phyloP scores from a whole-genome alignment of 495 filamentous ascomycete species.

The Aspergillus bridgeri region DNA sequence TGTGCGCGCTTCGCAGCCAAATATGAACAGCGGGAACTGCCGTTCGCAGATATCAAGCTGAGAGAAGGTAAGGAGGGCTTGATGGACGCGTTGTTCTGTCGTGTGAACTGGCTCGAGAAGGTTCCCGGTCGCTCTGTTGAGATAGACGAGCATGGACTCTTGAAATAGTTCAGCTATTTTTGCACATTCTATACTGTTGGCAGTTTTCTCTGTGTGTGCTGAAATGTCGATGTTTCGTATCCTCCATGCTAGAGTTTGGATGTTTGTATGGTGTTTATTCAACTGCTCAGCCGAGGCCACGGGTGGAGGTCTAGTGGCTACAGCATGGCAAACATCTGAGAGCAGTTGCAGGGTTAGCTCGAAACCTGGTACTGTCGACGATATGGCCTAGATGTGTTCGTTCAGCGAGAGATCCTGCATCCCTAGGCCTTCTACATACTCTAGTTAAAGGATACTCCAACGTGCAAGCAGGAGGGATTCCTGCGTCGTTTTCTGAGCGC shows the following conservation, averaged over 20 bases:
- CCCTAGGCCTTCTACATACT: not conserved
- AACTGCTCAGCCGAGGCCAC: not conserved
- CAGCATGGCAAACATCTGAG: not conserved
- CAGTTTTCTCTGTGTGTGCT: not conserved
- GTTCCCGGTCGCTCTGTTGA: conserved; percentile 7
- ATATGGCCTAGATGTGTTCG: not conserved
- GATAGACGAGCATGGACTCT: conserved; percentile 10
- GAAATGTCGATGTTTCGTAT: not conserved
- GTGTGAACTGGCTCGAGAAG: conserved; percentile 2
- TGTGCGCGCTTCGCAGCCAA: conserved; percentile 13
- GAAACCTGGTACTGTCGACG: not conserved
- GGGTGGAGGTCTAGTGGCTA: not conserved
- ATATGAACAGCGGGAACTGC: conserved; percentile 14
- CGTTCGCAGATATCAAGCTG: conserved; percentile 5
- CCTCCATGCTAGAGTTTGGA: conserved; percentile 3
- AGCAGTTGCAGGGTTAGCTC: not conserved
- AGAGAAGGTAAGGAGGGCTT: conserved; percentile 2
- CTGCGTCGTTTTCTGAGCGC: not conserved
- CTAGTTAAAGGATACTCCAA: not conserved
- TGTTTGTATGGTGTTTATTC: not conserved
- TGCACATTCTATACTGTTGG: not conserved
- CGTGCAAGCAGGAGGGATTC: not conserved
- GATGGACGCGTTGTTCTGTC: conserved; percentile 3
- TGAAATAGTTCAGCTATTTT: conserved; percentile 9
- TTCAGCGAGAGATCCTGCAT: too few species aligned